Evolutionary conservation across 495 filamentous ascomycete genomes (phyloP).

Genomic region (Emericellopsis terricola): DNA sequence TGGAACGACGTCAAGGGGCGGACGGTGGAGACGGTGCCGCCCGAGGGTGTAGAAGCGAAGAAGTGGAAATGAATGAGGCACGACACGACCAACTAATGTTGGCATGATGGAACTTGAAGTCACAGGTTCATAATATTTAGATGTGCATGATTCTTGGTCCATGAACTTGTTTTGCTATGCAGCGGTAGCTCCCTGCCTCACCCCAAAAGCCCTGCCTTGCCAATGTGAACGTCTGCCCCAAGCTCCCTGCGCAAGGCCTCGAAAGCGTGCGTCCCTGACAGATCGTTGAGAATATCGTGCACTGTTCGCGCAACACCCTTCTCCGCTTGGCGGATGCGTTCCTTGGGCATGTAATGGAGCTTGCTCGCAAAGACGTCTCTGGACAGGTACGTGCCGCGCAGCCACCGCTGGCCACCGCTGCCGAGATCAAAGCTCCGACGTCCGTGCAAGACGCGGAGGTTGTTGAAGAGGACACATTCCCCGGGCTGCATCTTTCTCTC

Average conservation of each 20-base stretch:
- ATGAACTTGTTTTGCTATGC: too few species aligned
- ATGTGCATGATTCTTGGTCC: too few species aligned
- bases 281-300: too few species aligned
- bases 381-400: constrained; percentile 73
- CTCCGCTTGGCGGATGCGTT: too few species aligned
- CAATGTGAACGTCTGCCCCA: too few species aligned
- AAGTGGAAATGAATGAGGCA: constrained; percentile 33
- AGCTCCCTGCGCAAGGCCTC: too few species aligned
- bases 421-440: constrained; percentile 46
- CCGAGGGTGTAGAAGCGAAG: constrained; percentile 60
- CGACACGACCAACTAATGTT: constrained; percentile 13
- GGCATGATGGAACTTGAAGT: constrained; percentile 3
- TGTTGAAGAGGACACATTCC: constrained; percentile 77
- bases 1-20: constrained; percentile 70
- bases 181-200: too few species aligned
- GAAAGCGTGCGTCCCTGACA: too few species aligned
- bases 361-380: constrained; percentile 42
- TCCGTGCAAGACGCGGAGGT: constrained; percentile 62
- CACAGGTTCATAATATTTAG: too few species aligned
- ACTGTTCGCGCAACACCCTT: too few species aligned
- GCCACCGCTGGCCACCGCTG: constrained; percentile 45
- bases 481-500: constrained; percentile 59
- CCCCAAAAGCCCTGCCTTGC: too few species aligned
- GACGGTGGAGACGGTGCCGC: constrained; percentile 53
- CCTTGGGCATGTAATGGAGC: background rate